A percentile compares a stretch with the other conserved stretches of the same genome.
phyloP scores from a whole-genome alignment of 179 eudicot species.

The Beta corolliflora region DNA sequence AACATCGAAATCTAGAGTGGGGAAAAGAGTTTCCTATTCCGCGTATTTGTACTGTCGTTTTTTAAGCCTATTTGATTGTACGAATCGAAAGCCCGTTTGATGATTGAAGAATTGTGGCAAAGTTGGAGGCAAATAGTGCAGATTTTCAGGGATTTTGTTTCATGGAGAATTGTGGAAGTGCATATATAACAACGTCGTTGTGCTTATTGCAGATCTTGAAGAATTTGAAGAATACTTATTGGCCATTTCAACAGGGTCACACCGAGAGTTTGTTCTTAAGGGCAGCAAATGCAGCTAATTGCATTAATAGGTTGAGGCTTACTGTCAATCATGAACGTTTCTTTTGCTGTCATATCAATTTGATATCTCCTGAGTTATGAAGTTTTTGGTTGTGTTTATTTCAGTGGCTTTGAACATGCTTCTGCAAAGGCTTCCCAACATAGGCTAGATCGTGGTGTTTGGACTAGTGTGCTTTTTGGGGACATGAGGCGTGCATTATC shows the following conservation, averaged over 20 bases:
- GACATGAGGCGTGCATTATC: constrained; percentile 91
- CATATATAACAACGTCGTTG: neutral
- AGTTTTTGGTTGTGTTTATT: constrained; percentile 1
- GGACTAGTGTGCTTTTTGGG: constrained; percentile 91
- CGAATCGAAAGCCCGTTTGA: neutral
- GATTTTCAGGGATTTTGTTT: neutral
- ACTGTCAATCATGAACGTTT: neutral
- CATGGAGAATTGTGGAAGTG: neutral
- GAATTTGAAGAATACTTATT: constrained; percentile 73
- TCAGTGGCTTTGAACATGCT: constrained; percentile 71
- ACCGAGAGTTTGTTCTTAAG: constrained; percentile 68
- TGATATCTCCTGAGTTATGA: constrained; percentile 19
- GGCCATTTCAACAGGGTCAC: constrained; percentile 88
- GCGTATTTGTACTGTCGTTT: neutral
- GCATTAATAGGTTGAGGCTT: constrained; percentile 44
- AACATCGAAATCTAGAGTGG: neutral
- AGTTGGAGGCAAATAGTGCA: neutral
- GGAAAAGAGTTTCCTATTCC: neutral
- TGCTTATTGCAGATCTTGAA: constrained; percentile 56
- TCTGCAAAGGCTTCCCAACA: constrained; percentile 94
- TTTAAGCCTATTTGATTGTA: neutral
- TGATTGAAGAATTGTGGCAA: neutral
- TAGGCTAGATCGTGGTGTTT: constrained; percentile 87
- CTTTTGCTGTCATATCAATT: constrained; percentile 8
- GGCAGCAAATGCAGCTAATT: constrained; percentile 85